Evolutionary conservation across 495 filamentous ascomycete genomes (phyloP), one percentile per base, ranked within the genome.

Genomic region (Aspergillus conjunctus): DNA sequence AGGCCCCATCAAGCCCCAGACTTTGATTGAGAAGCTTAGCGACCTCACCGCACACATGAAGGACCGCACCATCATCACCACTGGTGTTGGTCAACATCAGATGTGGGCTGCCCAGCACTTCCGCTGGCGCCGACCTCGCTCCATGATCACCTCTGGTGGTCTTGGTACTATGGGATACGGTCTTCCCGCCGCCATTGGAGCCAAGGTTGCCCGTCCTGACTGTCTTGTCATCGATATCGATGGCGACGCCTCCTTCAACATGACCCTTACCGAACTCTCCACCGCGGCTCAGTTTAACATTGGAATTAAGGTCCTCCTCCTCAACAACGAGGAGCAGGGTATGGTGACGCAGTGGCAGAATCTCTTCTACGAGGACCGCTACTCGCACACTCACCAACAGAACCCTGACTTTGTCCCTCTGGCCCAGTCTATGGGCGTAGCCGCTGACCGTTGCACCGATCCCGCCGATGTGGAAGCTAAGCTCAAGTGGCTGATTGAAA

Each of bases 311-410:
- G 79, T 97, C 51, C 87, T 98, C 61, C 78, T 98, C 44, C 75
- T 98, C 6, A 98, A 97, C 76, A 98, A 98, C 71, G 93, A 97
- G 74, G 92, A 96, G 72, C 93, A 97, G 73, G 79, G 73, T 55
- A 98, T 97, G 93, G 92, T 97, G 4, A 96, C 93, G 4, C 92
- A 97, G 75, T 95, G 92, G 90, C 93, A 97, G 72, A 88, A 87
- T 63, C 81, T 97, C 48, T 96, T 97, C 78, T 97, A 94, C 74
- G 86, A 94, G 65, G 90, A 97, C 67, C 86, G 93, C 52, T 96
- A 93, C 73, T 86, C 91, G 20, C 92, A 96, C 70, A 96, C 91
- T 3, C 93, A 96, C 68, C 91, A 96, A 72, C 85, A 85, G 69
- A 96, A 96, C 71, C 90, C 92, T 4, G 86, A 94, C 66, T 94